These are phyloP conservation scores for Phytopythium ostracodes DNA, from an alignment of 352 stramenopile species.

Conservation along the genomic window DNA sequence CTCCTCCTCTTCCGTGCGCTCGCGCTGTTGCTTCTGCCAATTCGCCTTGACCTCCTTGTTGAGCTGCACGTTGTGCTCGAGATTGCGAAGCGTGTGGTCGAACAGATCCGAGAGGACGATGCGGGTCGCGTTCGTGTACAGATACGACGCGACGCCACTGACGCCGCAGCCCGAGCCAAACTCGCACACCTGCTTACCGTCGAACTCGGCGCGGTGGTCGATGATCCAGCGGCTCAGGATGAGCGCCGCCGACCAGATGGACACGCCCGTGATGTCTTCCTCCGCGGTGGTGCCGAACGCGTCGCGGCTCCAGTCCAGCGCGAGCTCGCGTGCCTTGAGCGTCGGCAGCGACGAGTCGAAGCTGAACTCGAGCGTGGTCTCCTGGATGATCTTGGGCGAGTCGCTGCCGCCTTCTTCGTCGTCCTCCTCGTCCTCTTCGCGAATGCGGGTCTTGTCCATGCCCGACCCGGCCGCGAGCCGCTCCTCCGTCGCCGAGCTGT, in stretches of 20 bases:
- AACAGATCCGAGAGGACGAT: conserved; percentile 87
- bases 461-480: conserved; percentile 63
- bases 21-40: conserved; percentile 3
- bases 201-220: conserved; percentile 53
- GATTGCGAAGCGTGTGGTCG: conserved; percentile 75
- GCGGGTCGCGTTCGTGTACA: conserved; percentile 70
- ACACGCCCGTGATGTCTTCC: conserved; percentile 86
- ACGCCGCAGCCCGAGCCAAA: conserved; percentile 83
- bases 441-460: conserved; percentile 64
- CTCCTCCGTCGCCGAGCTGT: conserved; percentile 77
- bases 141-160: conserved; percentile 66
- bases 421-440: conserved; percentile 65
- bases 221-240: conserved; percentile 85
- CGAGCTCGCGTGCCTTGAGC: conserved; percentile 72
- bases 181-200: conserved; percentile 75
- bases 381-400: conserved; percentile 71
- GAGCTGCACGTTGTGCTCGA: conserved; percentile 75
- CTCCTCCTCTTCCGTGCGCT: conserved; percentile 9
- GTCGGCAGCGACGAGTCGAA: conserved; percentile 57
- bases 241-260: conserved; percentile 86
- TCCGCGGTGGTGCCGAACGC: conserved; percentile 76
- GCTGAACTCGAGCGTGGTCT: conserved; percentile 78
- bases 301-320: conserved; percentile 79
- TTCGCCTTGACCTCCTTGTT: conserved; percentile 35
- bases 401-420: conserved; percentile 35